phyloP scores from a whole-genome alignment of 441 rosid genomes.

The Arabidopsis lyrata region DNA sequence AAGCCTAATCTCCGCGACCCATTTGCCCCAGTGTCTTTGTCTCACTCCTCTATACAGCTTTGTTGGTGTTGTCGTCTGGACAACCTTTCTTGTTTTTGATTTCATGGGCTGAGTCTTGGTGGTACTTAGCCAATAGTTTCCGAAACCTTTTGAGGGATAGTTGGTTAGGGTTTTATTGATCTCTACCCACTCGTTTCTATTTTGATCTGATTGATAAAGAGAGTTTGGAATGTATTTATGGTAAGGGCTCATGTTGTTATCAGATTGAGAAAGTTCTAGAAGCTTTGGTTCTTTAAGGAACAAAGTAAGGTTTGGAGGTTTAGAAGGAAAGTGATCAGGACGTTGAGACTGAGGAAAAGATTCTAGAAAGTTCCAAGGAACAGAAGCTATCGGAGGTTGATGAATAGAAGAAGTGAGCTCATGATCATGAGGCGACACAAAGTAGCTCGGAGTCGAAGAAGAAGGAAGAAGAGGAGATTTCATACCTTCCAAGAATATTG shows the following conservation, averaged over 20 bases:
- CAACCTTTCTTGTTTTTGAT: constrained; percentile 50
- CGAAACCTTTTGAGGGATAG: constrained; percentile 51
- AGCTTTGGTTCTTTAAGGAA: constrained; percentile 62
- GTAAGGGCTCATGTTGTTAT: constrained; percentile 32
- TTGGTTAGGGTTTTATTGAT: constrained; percentile 48
- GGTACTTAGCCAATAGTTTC: constrained; percentile 62
- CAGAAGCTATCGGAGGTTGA: constrained; percentile 42
- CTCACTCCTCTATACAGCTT: constrained; percentile 88
- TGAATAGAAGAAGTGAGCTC: constrained; percentile 38
- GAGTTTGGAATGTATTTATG: constrained; percentile 28
- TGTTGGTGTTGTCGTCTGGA: constrained; percentile 48
- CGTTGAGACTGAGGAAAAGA: constrained; percentile 57
- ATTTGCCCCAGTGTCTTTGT: constrained; percentile 93
- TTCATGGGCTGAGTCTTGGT: constrained; percentile 79
- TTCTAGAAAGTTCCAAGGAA: constrained; percentile 69
- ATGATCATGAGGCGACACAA: constrained; percentile 24
- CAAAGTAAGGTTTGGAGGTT: constrained; percentile 63
- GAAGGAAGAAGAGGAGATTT: constrained; percentile 42
- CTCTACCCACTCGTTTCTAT: constrained; percentile 53
- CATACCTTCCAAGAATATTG: constrained; percentile 53
- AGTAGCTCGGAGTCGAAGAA: constrained; percentile 47
- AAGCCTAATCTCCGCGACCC: constrained; percentile 91
- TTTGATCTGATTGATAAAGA: constrained; percentile 28
- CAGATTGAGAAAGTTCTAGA: constrained; percentile 38
- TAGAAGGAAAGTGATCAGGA: constrained; percentile 48